Percentiles rank a stretch among this genome's conserved stretches.
phyloP scores from a whole-genome alignment of 108 stramenopile species.

The Skeletonema potamos region DNA sequence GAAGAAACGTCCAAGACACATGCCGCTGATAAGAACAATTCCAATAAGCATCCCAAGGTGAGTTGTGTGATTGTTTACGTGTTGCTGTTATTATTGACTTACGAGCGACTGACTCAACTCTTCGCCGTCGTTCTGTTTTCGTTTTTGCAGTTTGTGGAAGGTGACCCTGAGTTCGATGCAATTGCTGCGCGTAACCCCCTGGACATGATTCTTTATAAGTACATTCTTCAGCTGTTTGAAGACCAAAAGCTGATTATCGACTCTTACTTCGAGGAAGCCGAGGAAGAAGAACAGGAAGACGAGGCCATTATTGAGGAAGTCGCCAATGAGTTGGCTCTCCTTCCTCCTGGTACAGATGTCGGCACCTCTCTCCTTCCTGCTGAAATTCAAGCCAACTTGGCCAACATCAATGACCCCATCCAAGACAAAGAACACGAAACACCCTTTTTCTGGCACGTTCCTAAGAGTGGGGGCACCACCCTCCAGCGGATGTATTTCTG shows the following conservation, averaged over 20 bases:
- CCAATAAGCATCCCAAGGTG: constrained; percentile 47
- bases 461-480: constrained; percentile 43
- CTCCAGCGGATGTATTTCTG: constrained; percentile 35
- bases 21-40: constrained; percentile 37
- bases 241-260: constrained; percentile 43
- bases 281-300: neutral
- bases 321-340: neutral
- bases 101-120: neutral
- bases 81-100: neutral
- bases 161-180: constrained; percentile 31
- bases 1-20: constrained; percentile 10
- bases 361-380: neutral
- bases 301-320: neutral
- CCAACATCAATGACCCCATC: constrained; percentile 11
- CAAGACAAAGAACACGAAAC: constrained; percentile 8
- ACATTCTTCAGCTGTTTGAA: constrained; percentile 28
- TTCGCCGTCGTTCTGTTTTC: neutral
- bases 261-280: constrained; percentile 11
- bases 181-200: constrained; percentile 32
- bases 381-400: constrained; percentile 7
- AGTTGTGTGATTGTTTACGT: neutral
- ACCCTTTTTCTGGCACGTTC: constrained; percentile 57
- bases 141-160: constrained; percentile 20
- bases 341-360: constrained; percentile 7
- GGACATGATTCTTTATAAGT: constrained; percentile 43